Evolutionary conservation across 2,329 filamentous ascomycete genomes (phyloP), one percentile per base, ranked within the genome.

Genomic region (Cladosporium sp.): DNA sequence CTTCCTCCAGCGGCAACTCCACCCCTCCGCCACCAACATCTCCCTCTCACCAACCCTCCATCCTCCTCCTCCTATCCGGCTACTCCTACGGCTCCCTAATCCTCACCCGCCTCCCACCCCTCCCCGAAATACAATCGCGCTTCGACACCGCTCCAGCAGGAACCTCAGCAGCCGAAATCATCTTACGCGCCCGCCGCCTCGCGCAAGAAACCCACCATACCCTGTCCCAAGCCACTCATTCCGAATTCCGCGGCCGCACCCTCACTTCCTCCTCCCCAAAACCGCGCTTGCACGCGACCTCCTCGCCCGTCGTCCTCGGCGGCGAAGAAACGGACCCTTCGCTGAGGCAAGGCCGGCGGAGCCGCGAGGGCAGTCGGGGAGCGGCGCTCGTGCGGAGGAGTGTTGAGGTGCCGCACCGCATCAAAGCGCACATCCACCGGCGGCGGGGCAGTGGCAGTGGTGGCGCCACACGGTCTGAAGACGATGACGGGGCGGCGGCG

Each of bases 81-180:
- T 96, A 96, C 68, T 95, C 90, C 0, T 96, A 96, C 68, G 93
- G 93, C 41, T 88, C 89, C 4, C 79, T 95, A 64, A 81, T 97
- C 37, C 83, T 89, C 2, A 83, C 80, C 0, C 82, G 85, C 53
- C 77, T 95, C 0, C 88, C 89, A 0, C 75, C 82, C 0, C 70
- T 75, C 0, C 54, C 68, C 0, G 63, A 62, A 0, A 80, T 95
- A 28, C 69, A 89, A 19, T 67, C 75, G 1, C 70, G 78, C 1
- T 89, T 93, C 59, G 64, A 71, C 7, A 66, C 71, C 0, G 78
- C 82, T 0, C 58, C 70, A 3, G 61, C 67, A n/a, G 81, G 77
- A 37, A 83, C 83, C 0, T 70, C 82, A 4, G 78, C 83, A 0
- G 78, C 83, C 11, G 85, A 89, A 61, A 87, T 95, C 44, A 75